These are phyloP conservation scores for Ambrosia hybrid DNA, from an alignment of 140 eudicot genomes.

Conservation along the genomic window DNA sequence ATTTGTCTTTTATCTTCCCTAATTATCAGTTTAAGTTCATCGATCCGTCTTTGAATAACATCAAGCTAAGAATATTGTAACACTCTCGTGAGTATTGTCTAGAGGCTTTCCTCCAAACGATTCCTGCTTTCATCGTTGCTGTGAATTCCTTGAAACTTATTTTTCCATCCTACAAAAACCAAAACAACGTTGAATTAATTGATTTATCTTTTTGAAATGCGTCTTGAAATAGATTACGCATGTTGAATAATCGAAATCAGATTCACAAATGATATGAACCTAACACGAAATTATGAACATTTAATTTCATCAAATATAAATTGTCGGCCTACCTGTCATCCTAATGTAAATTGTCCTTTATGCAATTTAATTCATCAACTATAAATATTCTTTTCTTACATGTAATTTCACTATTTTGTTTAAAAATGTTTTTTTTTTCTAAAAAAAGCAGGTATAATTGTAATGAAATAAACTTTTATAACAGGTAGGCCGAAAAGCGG, in stretches of 20 bases:
- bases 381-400: neutral
- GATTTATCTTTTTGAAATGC: neutral
- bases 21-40: conserved; percentile 29
- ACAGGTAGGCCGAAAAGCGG: neutral
- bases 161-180: conserved; percentile 56
- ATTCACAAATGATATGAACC: neutral
- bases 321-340: too few relatives aligned
- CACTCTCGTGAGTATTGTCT: conserved; percentile 77
- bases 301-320: too few relatives aligned
- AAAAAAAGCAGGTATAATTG: too few relatives aligned
- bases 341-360: too few relatives aligned
- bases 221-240: neutral
- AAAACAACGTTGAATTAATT: neutral
- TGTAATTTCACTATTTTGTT: neutral
- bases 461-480: too few relatives aligned
- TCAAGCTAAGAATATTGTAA: conserved; percentile 44
- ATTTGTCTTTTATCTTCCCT: too few relatives aligned
- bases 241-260: neutral
- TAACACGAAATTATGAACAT: neutral
- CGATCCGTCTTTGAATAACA: conserved; percentile 70
- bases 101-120: conserved; percentile 90
- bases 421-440: neutral
- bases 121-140: conserved; percentile 84
- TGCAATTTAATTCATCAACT: neutral
- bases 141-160: conserved; percentile 80